Conservation (phyloP, 352 stramenopile species). For the Saprolegnia parasitica region DNA sequence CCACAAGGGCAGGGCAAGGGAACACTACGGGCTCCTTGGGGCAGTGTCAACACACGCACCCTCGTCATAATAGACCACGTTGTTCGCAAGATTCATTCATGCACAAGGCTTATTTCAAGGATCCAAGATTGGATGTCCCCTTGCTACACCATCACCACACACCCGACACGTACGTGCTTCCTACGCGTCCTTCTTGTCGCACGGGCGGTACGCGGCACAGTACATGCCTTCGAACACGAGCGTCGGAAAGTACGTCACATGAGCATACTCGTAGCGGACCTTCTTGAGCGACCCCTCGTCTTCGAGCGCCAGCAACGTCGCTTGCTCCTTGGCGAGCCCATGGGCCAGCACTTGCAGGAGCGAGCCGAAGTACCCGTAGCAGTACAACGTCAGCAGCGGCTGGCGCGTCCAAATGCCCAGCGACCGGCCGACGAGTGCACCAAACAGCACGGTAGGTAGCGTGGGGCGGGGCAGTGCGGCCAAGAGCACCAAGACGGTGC, state of each 20-base stretch:
- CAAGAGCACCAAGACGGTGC: neutral
- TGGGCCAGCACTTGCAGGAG: slow-evolving; percentile 11
- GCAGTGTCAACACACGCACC: too few species aligned
- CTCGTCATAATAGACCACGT: too few species aligned
- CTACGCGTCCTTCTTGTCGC: too few species aligned
- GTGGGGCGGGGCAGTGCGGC: neutral
- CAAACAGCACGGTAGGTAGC: neutral
- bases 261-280: slow-evolving; percentile 22
- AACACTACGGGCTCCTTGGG: too few species aligned
- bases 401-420: neutral
- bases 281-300: slow-evolving; percentile 4
- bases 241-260: slow-evolving; percentile 18
- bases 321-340: neutral
- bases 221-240: slow-evolving; percentile 24
- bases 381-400: slow-evolving; percentile 14
- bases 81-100: too few species aligned
- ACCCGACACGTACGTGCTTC: too few species aligned
- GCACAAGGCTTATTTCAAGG: too few species aligned
- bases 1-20: too few species aligned
- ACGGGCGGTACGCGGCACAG: too few species aligned
- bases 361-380: slow-evolving; percentile 21
- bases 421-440: slow-evolving; percentile 1
- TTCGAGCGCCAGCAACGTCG: slow-evolving; percentile 17
- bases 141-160: too few species aligned
- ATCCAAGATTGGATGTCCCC: too few species aligned